Conservation (phyloP, 768 basidiomycete species). For the Tulasnella calospora region DNA sequence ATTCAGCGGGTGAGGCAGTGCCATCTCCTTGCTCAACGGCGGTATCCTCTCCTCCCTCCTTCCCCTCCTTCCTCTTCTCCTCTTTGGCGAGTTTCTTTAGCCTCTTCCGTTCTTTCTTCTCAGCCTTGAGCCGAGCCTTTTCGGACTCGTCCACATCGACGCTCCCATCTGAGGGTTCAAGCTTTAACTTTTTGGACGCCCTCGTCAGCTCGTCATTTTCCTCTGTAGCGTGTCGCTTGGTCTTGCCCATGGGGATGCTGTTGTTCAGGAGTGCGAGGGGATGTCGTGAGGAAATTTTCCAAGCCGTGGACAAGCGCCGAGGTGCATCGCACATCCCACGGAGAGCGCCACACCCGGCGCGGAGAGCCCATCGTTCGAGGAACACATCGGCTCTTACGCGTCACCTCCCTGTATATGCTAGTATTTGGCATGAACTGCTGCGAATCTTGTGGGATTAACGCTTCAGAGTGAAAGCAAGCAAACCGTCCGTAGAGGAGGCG, state of each 20-base stretch:
- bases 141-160: not conserved
- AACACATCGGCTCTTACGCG: no score
- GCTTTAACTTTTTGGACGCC: not conserved
- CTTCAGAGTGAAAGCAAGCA: not conserved
- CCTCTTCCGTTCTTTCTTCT: slow-evolving; percentile 24
- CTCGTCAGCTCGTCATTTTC: not conserved
- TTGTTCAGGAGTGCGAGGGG: not conserved
- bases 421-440: not conserved
- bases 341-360: no score
- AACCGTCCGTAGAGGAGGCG: not conserved
- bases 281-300: not conserved
- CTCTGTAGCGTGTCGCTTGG: not conserved
- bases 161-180: not conserved
- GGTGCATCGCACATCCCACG: not conserved
- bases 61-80: not conserved
- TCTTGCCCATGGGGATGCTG: not conserved
- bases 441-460: not conserved
- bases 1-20: not conserved
- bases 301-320: not conserved
- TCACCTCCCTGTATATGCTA: no score
- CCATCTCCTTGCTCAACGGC: slow-evolving; percentile 11
- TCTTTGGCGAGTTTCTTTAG: slow-evolving; percentile 22
- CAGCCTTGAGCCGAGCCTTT: slow-evolving; percentile 20
- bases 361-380: no score
- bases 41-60: slow-evolving; percentile 16